These are phyloP conservation scores for Monilinia aucupariae DNA, from an alignment of 2,329 filamentous ascomycete species.

Conservation along the genomic window DNA sequence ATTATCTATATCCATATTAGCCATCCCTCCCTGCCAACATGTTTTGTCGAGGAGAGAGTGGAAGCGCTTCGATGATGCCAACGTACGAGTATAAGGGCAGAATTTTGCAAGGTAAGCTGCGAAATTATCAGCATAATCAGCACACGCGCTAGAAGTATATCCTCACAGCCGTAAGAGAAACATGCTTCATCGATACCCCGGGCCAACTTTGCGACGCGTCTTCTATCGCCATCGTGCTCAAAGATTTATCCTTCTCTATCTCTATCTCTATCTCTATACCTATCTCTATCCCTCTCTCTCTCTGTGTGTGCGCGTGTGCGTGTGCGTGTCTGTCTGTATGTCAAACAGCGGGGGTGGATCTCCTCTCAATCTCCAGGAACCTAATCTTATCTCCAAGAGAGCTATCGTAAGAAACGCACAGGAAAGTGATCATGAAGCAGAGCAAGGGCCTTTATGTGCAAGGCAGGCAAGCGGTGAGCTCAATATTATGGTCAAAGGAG, in stretches of 20 bases:
- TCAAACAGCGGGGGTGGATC: not conserved
- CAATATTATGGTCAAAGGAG: slow-evolving; percentile 13
- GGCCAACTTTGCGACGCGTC: slow-evolving; percentile 33
- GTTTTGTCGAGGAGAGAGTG: not conserved
- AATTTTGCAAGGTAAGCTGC: slow-evolving; percentile 76
- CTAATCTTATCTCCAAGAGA: not conserved
- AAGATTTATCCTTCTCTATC: not conserved
- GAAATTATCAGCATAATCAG: slow-evolving; percentile 28
- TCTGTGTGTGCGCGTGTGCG: too few species aligned
- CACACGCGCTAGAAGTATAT: slow-evolving; percentile 22
- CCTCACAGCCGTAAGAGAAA: slow-evolving; percentile 60
- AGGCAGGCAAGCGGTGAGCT: slow-evolving; percentile 3
- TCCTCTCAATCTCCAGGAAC: slow-evolving; percentile 1
- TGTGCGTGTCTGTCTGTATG: not conserved
- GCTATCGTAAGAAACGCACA: not conserved
- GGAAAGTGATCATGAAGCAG: not conserved
- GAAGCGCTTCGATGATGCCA: slow-evolving; percentile 3
- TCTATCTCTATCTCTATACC: not conserved
- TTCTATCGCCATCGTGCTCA: slow-evolving; percentile 10
- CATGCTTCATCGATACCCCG: slow-evolving; percentile 62
- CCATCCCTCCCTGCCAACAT: not conserved
- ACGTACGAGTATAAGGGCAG: slow-evolving; percentile 65
- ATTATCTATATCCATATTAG: slow-evolving; percentile 55
- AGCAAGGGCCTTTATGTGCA: slow-evolving; percentile 12
- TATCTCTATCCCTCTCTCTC: not conserved